Conservation (phyloP, 768 basidiomycete species). For the Amanita brunnescens region DNA sequence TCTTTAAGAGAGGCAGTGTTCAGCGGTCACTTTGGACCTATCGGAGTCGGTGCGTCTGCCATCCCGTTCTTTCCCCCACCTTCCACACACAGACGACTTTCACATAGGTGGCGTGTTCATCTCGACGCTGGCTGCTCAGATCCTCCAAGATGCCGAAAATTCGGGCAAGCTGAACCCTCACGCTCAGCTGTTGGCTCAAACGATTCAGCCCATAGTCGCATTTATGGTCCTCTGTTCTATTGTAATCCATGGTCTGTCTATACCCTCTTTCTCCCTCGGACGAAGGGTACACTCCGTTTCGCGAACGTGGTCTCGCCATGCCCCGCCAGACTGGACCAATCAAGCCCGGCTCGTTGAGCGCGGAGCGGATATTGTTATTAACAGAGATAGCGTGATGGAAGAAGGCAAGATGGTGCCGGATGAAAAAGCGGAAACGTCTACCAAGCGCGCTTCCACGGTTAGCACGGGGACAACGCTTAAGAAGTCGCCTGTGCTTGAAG, state of each 20-base stretch:
- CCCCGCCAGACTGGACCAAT: slow-evolving; percentile 71
- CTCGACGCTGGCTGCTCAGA: slow-evolving; percentile 64
- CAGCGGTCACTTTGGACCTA: slow-evolving; percentile 91
- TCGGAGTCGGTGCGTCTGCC: slow-evolving; percentile 52
- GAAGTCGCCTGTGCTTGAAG: neutral
- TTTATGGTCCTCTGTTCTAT: slow-evolving; percentile 94
- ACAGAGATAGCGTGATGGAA: slow-evolving; percentile 63
- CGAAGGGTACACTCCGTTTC: slow-evolving; percentile 85
- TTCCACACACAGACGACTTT: slow-evolving; percentile 6
- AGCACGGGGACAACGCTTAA: neutral
- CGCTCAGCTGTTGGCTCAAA: slow-evolving; percentile 54
- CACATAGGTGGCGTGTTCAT: slow-evolving; percentile 82
- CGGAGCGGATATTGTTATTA: slow-evolving; percentile 76
- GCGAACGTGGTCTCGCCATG: slow-evolving; percentile 83
- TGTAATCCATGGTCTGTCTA: slow-evolving; percentile 81
- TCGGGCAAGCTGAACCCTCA: slow-evolving; percentile 42
- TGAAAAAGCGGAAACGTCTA: neutral
- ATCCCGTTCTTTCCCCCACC: neutral
- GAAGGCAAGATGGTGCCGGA: slow-evolving; percentile 12
- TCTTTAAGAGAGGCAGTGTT: slow-evolving; percentile 91
- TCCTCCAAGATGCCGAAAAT: slow-evolving; percentile 32
- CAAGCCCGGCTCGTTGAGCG: slow-evolving; percentile 64
- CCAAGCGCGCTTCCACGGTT: neutral
- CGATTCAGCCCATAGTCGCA: slow-evolving; percentile 88
- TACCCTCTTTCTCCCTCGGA: slow-evolving; percentile 90